A percentile compares a stretch with the other conserved stretches of the same genome.
Evolutionary conservation across 768 basidiomycete genomes (phyloP).

Genomic region (Agaricus blazei): DNA sequence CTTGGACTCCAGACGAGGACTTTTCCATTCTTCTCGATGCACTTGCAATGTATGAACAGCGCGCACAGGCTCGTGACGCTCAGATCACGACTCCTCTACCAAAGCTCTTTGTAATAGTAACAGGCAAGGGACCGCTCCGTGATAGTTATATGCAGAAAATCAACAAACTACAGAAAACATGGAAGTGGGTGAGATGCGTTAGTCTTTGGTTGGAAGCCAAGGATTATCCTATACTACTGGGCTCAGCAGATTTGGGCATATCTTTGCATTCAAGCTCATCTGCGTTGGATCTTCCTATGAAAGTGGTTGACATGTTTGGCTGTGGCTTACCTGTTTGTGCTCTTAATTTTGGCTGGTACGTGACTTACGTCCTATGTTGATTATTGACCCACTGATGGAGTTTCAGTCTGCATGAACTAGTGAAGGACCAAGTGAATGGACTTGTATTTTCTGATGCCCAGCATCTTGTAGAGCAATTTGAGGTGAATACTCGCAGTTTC

Average conservation of each 20-base stretch:
- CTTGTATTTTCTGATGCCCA: constrained; percentile 63
- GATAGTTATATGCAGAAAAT: constrained; percentile 71
- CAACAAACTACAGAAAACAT: constrained; percentile 51
- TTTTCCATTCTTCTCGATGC: constrained; percentile 81
- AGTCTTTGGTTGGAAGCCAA: constrained; percentile 86
- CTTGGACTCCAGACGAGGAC: constrained; percentile 98
- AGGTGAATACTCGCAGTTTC: constrained; percentile 36
- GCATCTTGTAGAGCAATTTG: constrained; percentile 69
- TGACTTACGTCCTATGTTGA: not conserved
- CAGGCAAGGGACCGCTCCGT: constrained; percentile 83
- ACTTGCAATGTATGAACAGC: constrained; percentile 62
- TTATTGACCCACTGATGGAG: constrained; percentile 1
- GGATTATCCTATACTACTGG: constrained; percentile 87
- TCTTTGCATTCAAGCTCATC: constrained; percentile 90
- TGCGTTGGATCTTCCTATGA: constrained; percentile 94
- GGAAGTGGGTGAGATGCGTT: constrained; percentile 74
- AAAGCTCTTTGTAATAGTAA: constrained; percentile 77
- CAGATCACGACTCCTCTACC: constrained; percentile 41
- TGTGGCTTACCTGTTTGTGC: constrained; percentile 94
- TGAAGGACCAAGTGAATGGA: constrained; percentile 82
- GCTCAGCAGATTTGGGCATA: constrained; percentile 88
- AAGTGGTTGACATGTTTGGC: constrained; percentile 99
- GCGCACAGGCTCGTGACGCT: constrained; percentile 29
- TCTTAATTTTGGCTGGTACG: constrained; percentile 80
- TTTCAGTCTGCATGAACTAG: constrained; percentile 79